Conservation (phyloP, 2,329 filamentous ascomycete genomes). For the Endoconidiophora laricicola region DNA sequence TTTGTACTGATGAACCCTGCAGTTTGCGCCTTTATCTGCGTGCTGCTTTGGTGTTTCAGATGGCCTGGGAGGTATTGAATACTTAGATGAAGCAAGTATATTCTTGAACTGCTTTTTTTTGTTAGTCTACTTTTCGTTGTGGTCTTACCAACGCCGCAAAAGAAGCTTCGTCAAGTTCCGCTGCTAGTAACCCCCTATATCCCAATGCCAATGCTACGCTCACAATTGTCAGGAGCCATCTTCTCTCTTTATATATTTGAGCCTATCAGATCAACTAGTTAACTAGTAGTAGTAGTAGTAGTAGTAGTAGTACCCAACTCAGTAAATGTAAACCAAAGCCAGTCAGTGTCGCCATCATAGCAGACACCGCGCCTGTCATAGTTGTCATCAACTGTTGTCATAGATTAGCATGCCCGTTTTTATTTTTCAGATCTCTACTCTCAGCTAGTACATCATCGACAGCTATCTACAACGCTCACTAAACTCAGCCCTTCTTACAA, state of each 20-base stretch:
- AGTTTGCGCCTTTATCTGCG: background rate
- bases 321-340: too few species aligned
- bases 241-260: too few species aligned
- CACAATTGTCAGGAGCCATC: too few species aligned
- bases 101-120: background rate
- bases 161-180: background rate
- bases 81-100: background rate
- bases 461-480: too few species aligned
- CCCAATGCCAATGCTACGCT: background rate
- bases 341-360: too few species aligned
- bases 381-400: too few species aligned
- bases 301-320: too few species aligned
- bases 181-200: background rate
- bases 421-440: background rate
- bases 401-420: background rate
- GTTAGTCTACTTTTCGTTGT: background rate
- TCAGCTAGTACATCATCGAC: background rate
- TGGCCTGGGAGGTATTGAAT: background rate
- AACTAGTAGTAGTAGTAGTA: too few species aligned
- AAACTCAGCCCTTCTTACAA: too few species aligned
- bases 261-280: too few species aligned
- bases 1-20: background rate
- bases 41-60: background rate
- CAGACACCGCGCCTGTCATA: too few species aligned
- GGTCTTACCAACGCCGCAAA: background rate